Percentiles rank a stretch among this genome's conserved stretches.
Evolutionary conservation across 1,284 basidiomycete genomes (phyloP).

Genomic region (Hemileia vastatrix): DNA sequence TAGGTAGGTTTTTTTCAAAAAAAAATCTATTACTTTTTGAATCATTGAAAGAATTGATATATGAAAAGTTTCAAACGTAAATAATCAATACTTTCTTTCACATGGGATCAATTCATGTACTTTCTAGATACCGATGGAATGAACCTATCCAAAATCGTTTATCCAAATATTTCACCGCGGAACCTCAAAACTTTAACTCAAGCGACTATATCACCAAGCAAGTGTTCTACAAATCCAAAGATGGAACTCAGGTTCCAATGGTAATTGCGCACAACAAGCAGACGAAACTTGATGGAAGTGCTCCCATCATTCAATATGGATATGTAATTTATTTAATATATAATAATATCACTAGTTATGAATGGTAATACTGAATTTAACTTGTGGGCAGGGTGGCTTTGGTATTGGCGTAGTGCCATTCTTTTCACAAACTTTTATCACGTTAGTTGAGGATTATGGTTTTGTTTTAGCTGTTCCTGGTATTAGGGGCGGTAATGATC

Average conservation of each 20-base stretch:
- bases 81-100: too few species aligned
- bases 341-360: too few species aligned
- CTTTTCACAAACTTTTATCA: slow-evolving; percentile 64
- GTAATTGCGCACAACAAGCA: slow-evolving; percentile 69
- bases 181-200: slow-evolving; percentile 57
- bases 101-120: slow-evolving; percentile 48
- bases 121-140: slow-evolving; percentile 14
- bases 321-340: slow-evolving; percentile 14
- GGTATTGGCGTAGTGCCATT: slow-evolving; percentile 61
- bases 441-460: slow-evolving; percentile 65
- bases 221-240: slow-evolving; percentile 67
- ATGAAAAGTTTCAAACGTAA: too few species aligned
- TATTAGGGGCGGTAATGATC: slow-evolving; percentile 65
- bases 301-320: slow-evolving; percentile 70
- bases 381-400: slow-evolving; percentile 74
- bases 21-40: not conserved
- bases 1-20: slow-evolving; percentile 49
- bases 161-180: slow-evolving; percentile 55
- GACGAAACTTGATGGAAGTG: slow-evolving; percentile 62
- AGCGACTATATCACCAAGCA: slow-evolving; percentile 66
- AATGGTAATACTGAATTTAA: too few species aligned
- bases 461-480: slow-evolving; percentile 61
- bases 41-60: too few species aligned
- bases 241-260: slow-evolving; percentile 75
- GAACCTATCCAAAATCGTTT: slow-evolving; percentile 49